A percentile compares a stretch with the other conserved stretches of the same genome.
Evolutionary conservation across 2,329 filamentous ascomycete species (phyloP).

Genomic region (Leptographium procerum): DNA sequence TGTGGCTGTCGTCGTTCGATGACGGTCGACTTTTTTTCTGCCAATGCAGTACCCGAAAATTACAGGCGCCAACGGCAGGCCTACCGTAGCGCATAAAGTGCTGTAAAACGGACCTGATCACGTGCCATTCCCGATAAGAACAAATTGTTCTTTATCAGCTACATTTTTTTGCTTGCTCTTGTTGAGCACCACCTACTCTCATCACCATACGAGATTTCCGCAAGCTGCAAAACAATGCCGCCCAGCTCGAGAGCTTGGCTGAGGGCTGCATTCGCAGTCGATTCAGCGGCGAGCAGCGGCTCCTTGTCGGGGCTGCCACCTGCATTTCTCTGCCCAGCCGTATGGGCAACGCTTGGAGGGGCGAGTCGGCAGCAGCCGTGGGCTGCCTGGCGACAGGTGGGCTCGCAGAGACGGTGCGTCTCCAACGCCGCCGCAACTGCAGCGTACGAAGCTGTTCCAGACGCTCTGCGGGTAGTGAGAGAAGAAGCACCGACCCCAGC

Average conservation of each 20-base stretch:
- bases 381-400: not conserved
- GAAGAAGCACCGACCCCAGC: not conserved
- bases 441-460: not conserved
- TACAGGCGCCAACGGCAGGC: not conserved
- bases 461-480: not conserved
- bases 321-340: slow-evolving; percentile 10
- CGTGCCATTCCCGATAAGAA: not conserved
- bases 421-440: not conserved
- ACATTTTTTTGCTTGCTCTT: not conserved
- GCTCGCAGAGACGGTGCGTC: not conserved
- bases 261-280: slow-evolving; percentile 8
- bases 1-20: not conserved
- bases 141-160: not conserved
- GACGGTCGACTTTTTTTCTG: not conserved
- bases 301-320: slow-evolving; percentile 1
- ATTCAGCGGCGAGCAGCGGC: not conserved
- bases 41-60: not conserved
- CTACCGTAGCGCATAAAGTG: not conserved
- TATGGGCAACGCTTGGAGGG: not conserved
- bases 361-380: not conserved
- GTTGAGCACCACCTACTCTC: not conserved
- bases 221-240: slow-evolving; percentile 4
- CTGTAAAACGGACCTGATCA: not conserved
- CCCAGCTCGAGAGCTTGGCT: slow-evolving; percentile 6
- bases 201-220: not conserved